Conservation (phyloP, 768 basidiomycete genomes). For the Pholiota molesta region DNA sequence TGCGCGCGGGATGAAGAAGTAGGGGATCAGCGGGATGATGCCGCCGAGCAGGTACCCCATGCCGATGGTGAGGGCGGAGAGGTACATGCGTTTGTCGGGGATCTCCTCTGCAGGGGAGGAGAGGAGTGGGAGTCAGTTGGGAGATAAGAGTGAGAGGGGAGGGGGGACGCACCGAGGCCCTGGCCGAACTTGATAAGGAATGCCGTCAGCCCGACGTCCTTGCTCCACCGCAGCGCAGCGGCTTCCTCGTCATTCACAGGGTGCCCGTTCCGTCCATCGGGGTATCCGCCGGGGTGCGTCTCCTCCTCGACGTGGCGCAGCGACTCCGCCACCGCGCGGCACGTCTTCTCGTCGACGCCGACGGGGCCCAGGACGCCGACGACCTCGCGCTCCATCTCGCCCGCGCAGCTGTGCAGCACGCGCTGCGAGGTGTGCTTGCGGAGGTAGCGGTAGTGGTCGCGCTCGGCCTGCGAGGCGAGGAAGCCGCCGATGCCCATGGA, state of each 20-base stretch:
- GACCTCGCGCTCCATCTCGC: constrained; percentile 97
- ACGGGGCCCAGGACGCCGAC: constrained; percentile 84
- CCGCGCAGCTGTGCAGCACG: constrained; percentile 86
- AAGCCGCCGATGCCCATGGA: constrained; percentile 99
- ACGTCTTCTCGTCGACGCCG: constrained; percentile 85
- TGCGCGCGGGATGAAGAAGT: constrained; percentile 84
- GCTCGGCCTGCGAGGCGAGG: constrained; percentile 95
- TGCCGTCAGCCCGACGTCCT: constrained; percentile 84
- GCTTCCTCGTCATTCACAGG: constrained; percentile 54
- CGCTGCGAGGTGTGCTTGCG: constrained; percentile 74
- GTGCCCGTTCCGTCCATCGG: constrained; percentile 13
- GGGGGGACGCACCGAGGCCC: constrained; percentile 66
- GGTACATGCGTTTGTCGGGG: constrained; percentile 79
- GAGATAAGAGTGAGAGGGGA: neutral
- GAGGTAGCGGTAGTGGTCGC: constrained; percentile 90
- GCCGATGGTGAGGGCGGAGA: constrained; percentile 94
- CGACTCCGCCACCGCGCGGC: constrained; percentile 74
- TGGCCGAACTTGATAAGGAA: constrained; percentile 98
- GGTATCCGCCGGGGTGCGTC: constrained; percentile 21
- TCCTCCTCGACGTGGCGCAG: constrained; percentile 69
- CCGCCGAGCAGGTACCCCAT: constrained; percentile 94
- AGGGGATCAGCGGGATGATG: constrained; percentile 88
- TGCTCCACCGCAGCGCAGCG: constrained; percentile 63
- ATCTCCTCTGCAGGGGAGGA: constrained; percentile 71
- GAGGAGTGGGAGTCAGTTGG: constrained; percentile 1